Conservation (phyloP, 495 filamentous ascomycete species). For the Staphylotrichum longicolle region DNA sequence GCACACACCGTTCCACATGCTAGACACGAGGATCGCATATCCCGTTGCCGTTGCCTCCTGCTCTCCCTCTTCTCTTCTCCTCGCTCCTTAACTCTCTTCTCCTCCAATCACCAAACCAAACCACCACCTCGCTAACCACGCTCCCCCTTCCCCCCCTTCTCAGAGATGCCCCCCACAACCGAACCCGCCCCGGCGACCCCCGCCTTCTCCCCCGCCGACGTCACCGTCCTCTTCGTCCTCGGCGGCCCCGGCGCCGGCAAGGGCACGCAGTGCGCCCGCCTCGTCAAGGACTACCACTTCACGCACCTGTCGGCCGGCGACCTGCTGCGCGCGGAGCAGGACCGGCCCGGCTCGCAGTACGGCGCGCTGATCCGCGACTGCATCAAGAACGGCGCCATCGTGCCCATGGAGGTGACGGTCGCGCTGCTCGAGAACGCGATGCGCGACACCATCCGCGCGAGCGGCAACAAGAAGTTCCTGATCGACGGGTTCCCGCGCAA, state of each 20-base stretch:
- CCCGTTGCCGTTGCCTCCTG: neutral
- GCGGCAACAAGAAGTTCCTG: conserved; percentile 59
- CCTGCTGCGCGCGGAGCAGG: conserved; percentile 88
- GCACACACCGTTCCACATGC: conserved; percentile 6
- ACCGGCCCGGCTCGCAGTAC: conserved; percentile 78
- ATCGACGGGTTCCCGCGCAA: conserved; percentile 96
- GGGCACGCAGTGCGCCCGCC: conserved; percentile 82
- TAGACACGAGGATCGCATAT: too few relatives aligned
- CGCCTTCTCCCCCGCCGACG: conserved; percentile 73
- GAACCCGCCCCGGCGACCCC: conserved; percentile 52
- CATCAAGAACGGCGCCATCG: conserved; percentile 91
- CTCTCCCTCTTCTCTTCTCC: neutral
- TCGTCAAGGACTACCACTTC: conserved; percentile 90
- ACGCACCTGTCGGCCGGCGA: conserved; percentile 90
- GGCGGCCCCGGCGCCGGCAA: conserved; percentile 78
- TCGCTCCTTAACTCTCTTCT: neutral
- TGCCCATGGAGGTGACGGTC: conserved; percentile 98
- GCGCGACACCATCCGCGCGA: conserved; percentile 55
- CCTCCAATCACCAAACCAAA: neutral
- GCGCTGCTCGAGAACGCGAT: conserved; percentile 90
- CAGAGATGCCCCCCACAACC: conserved; percentile 23
- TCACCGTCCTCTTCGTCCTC: conserved; percentile 85
- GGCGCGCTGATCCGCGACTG: conserved; percentile 84
- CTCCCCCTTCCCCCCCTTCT: neutral
- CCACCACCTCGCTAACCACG: conserved; percentile 2